Evolutionary conservation across 208 protist genomes (phyloP).

Genomic region (Trypanosoma rangeli): DNA sequence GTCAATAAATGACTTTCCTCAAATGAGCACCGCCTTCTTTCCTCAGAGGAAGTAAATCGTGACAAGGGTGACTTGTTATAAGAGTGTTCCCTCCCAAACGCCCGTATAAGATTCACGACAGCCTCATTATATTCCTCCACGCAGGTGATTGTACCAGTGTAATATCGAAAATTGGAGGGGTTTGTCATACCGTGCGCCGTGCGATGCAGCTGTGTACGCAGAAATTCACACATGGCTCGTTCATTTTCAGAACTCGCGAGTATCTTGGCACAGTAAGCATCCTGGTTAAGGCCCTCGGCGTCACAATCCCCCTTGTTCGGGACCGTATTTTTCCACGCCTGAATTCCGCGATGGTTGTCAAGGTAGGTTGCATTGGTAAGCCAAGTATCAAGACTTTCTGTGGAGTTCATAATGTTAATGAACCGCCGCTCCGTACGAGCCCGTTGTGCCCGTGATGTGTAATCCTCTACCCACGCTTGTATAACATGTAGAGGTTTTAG

Average conservation of each 20-base stretch:
- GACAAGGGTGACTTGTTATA: background rate
- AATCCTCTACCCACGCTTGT: conserved; percentile 30
- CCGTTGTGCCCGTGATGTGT: conserved; percentile 35
- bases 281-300: conserved; percentile 34
- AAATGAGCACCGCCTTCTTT: background rate
- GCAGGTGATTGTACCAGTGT: conserved; percentile 43
- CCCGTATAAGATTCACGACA: conserved; percentile 36
- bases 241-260: conserved; percentile 32
- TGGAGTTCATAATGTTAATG: conserved; percentile 56
- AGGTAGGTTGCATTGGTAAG: conserved; percentile 31
- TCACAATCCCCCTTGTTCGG: conserved; percentile 33
- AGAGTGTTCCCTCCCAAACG: conserved; percentile 26
- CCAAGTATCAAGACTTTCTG: conserved; percentile 46
- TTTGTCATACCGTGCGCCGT: conserved; percentile 53
- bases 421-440: conserved; percentile 44
- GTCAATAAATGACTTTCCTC: background rate
- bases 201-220: conserved; percentile 46
- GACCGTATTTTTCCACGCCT: conserved; percentile 34
- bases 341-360: conserved; percentile 46
- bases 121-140: conserved; percentile 47
- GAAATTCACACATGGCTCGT: conserved; percentile 34
- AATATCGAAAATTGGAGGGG: conserved; percentile 46
- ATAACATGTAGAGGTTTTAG: conserved; percentile 12
- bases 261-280: conserved; percentile 31
- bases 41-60: background rate